Evolutionary conservation across 495 filamentous ascomycete genomes (phyloP).

Genomic region (Aspergillus diversus): DNA sequence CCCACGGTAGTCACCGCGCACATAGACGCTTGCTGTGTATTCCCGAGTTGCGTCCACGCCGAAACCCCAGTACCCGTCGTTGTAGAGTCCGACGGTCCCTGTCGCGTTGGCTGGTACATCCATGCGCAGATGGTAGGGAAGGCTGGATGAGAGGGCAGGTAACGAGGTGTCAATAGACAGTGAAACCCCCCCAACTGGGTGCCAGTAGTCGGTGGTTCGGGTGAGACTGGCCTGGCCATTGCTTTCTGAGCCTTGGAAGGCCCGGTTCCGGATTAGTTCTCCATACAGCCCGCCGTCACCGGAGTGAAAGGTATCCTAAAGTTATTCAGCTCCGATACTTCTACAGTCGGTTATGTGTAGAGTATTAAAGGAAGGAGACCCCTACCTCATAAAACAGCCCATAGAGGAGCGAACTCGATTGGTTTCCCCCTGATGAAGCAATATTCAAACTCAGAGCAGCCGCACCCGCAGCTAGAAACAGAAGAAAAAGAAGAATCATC

Average conservation of each 20-base stretch:
- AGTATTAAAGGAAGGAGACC: neutral
- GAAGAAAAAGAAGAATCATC: neutral
- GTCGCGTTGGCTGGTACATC: constrained; percentile 63
- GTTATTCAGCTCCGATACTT: neutral
- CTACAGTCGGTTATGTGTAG: neutral
- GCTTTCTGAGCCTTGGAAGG: neutral
- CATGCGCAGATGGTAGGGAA: neutral
- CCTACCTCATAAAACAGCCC: neutral
- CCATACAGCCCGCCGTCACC: neutral
- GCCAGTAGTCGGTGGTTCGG: neutral
- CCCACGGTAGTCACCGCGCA: neutral
- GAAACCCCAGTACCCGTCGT: neutral
- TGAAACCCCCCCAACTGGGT: neutral
- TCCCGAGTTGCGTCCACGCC: neutral
- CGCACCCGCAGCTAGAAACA: neutral
- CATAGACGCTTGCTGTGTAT: neutral
- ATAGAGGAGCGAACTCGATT: neutral
- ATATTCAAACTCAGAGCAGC: neutral
- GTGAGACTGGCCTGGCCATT: neutral
- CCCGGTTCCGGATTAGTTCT: neutral
- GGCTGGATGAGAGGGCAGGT: neutral
- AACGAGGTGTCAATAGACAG: neutral
- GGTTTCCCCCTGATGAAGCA: neutral
- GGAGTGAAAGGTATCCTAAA: neutral
- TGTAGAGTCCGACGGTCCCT: constrained; percentile 57